Evolutionary conservation across 148 eudicot genomes (phyloP), one percentile per base, ranked within the genome.

Genomic region (Spergularia bocconei): DNA sequence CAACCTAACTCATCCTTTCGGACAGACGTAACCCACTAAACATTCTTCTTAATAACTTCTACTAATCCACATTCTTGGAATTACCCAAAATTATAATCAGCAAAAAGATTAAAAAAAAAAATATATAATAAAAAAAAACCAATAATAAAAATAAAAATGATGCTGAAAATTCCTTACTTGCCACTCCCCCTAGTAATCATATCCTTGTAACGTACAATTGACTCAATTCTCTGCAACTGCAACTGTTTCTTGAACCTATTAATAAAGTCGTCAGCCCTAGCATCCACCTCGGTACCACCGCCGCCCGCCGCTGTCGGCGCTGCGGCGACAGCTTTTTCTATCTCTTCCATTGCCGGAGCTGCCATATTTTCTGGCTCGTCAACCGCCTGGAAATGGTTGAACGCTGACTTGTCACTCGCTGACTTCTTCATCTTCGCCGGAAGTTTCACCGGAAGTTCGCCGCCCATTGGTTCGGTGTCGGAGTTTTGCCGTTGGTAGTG

Each of bases 181-280:
- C 10, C 89, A 77, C 76, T 79, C 57, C 78, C 87, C 72, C 86
- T 88, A 53, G 75, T 70, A 25, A 83, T 82, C 87, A 82, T 78
- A 25, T 87, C 83, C 76, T 88, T 90, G 82, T 88, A 83, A 77
- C 91, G 76, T 53, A 79, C 48, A 70, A 92, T 79, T 0, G 94
- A 88, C 6, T 91, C 93, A 60, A 81, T 6, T 88, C 89, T 90
- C 83, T 94, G 97, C 71, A 91, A 75, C 78, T 88, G 83, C 62
- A 94, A 74, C 81, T 91, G 88, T 21, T 88, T 77, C 85, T 81
- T 86, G 58, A 94, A 91, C 64, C 48, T 80, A 86, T 86, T 91
- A 64, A 94, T 94, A 78, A 93, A 94, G 63, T 90, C 91, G 54
- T 88, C 97, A 1, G 98, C 98, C 75, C 81, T 87, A 1, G 93